Evolutionary conservation across 2,329 filamentous ascomycete species (phyloP).

Genomic region (Ascochyta rabiei): DNA sequence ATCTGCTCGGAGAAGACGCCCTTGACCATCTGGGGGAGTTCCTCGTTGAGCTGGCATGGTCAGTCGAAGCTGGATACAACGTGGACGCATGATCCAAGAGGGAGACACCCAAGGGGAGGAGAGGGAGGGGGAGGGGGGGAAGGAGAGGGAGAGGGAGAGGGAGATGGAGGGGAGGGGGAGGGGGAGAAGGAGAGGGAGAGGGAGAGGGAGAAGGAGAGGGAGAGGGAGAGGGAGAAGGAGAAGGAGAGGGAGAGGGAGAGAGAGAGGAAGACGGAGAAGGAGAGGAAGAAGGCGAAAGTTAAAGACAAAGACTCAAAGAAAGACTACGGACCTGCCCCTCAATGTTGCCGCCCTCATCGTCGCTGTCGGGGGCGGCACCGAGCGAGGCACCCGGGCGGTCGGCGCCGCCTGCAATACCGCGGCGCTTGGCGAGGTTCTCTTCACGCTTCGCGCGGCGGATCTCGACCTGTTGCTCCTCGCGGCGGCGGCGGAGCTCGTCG

Average conservation of each 20-base stretch:
- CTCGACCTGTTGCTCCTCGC: slow-evolving; percentile 98
- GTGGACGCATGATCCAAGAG: too few relatives aligned
- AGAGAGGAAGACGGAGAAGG: too few relatives aligned
- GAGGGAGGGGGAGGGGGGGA: too few relatives aligned
- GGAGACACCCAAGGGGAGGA: too few relatives aligned
- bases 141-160: too few relatives aligned
- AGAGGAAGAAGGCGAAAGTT: too few relatives aligned
- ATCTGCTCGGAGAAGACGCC: slow-evolving; percentile 99
- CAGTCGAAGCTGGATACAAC: slow-evolving; percentile 23
- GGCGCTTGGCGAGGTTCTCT: slow-evolving; percentile 97
- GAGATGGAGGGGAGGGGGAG: too few relatives aligned
- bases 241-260: too few relatives aligned
- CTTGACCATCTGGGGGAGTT: slow-evolving; percentile 96
- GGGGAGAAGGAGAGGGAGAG: too few relatives aligned
- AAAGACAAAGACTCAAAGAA: slow-evolving; percentile 22
- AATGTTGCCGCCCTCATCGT: slow-evolving; percentile 93
- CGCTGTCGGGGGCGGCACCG: slow-evolving; percentile 90
- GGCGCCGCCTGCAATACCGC: slow-evolving; percentile 80
- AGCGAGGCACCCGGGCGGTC: slow-evolving; percentile 77
- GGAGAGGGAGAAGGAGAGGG: too few relatives aligned
- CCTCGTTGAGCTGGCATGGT: slow-evolving; percentile 80
- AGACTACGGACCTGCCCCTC: slow-evolving; percentile 86
- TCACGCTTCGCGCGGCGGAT: slow-evolving; percentile 98
- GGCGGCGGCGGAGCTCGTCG: slow-evolving; percentile 95
- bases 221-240: too few relatives aligned